Evolutionary conservation across 495 filamentous ascomycete genomes (phyloP), one percentile per base, ranked within the genome.

Genomic region (Xylaria acuta): DNA sequence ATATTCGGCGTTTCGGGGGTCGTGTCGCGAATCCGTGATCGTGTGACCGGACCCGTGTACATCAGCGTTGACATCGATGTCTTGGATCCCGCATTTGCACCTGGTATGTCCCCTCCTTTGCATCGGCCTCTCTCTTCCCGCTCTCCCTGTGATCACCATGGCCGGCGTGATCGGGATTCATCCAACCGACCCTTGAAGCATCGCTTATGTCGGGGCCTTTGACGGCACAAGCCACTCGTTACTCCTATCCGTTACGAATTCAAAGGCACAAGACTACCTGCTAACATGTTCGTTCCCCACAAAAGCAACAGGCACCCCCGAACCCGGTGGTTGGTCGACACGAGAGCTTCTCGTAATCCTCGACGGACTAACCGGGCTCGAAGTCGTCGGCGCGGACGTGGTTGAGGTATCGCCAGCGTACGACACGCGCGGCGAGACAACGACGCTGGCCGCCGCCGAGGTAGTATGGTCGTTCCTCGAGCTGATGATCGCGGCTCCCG

Each of bases 11-110:
- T 80, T 47, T 83, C 87, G 0, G 93, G 91, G 1, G 90, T 97
- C 59, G 91, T 96, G 72, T 84, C 91, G 75, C 90, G 88, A 73
- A 94, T 97, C 75, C 85, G 90, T 58, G 86, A 92, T 1, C 84
- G 92, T 4, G 92, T 97, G 7, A 18, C 54, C 8, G 93, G 92
- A 1, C 86, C 89, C 20, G 92, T 96, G 2, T 97, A 97, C 77
- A 84, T 97, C 53, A 93, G 89, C 67, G 94, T 97, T 53, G 94
- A 97, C 75, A 97, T 97, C 70, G 94, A 97, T 76, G 93, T 92
- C 0, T 80, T 97, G 18, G 94, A 97, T 76, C 94, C 94, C 5
- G 94, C 93, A 3, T 83, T 74, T 72, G 81, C 82, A 32, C 81
- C 81, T 16, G 81, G 81, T 80, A 73, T 51, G 76, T 66, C 2